Evolutionary conservation across 1,284 basidiomycete species (phyloP).

Genomic region (Ceratobasidium papillatum): DNA sequence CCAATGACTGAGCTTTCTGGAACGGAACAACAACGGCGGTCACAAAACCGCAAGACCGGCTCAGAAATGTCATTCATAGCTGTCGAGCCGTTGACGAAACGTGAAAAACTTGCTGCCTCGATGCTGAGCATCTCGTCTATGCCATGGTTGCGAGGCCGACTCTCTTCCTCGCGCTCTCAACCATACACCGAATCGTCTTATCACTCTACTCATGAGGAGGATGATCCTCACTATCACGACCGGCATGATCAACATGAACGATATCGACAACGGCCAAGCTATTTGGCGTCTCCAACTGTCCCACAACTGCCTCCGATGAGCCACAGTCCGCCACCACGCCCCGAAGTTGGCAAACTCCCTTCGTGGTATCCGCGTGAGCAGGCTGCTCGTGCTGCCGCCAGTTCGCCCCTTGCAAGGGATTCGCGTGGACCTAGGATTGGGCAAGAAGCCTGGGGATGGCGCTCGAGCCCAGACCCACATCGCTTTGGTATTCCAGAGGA

Average conservation of each 20-base stretch:
- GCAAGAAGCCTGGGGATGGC: conserved; percentile 40
- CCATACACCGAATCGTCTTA: conserved; percentile 9
- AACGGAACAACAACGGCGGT: conserved; percentile 23
- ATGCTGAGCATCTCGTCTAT: conserved; percentile 34
- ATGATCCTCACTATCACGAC: conserved; percentile 23
- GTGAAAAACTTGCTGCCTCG: conserved; percentile 36
- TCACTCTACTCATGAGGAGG: conserved; percentile 24
- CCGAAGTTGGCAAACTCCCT: conserved; percentile 31
- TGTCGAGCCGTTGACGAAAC: conserved; percentile 31
- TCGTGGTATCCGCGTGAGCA: conserved; percentile 38
- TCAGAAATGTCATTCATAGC: conserved; percentile 37
- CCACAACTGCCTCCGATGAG: conserved; percentile 33
- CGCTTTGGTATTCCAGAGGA: conserved; percentile 36
- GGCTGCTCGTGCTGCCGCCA: conserved; percentile 20
- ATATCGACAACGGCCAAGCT: conserved; percentile 17
- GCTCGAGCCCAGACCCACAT: conserved; percentile 30
- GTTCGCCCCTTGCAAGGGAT: conserved; percentile 25
- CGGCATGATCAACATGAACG: conserved; percentile 28
- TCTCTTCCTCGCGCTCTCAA: conserved; percentile 20
- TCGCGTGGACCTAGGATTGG: conserved; percentile 32
- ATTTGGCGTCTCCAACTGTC: conserved; percentile 9
- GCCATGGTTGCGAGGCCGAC: conserved; percentile 27
- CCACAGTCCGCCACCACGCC: conserved; percentile 15
- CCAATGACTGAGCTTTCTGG: not conserved
- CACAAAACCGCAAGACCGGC: conserved; percentile 31